Base-by-base conservation (phyloP, 2,329 filamentous ascomycete species). In the Zopfia rhizophila region DNA sequence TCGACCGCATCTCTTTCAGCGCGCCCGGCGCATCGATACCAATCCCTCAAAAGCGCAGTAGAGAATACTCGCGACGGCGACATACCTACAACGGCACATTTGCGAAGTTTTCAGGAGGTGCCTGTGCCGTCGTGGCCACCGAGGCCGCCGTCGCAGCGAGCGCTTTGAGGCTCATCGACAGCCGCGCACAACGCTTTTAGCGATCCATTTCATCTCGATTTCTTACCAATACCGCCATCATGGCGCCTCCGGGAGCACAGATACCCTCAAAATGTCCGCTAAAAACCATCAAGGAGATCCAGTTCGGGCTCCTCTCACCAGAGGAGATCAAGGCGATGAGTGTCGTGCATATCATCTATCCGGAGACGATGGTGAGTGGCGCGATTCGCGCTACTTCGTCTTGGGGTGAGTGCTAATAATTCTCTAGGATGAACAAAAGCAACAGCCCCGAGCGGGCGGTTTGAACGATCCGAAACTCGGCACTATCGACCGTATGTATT, bases 321-420 rank as follows among this genome's bases (percentile, higher is more conserved):
- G 94, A 99, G 73, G 95, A 99, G 80, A 96, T 97, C 76, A 97
- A 99, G 81, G 92, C 89, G 67, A 95, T 97, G 91, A 97, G 92
- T 76, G 93, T 97, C 55, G 89, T 87, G 62, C 90, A 96, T 73
- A 93, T 99, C 72, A 84, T 94, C 73, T 97, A 97, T 71, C 92
- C 94, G n/a, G 94, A 99, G 80, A 97, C 94, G 19, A 97, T 99
- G 94, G 81, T 82, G 66, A 52, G 76, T 67, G 33, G 24, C 29
- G 25, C 39, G 30, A 10, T 7, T 2, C 19, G n/a, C 16, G 14
- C 25, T 8, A 19, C 22, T n/a, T n/a, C n/a, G n/a, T n/a, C n/a
- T n/a, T 23, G 31, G 49, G 30, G 41, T 30, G 51, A 35, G 44
- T 51, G 38, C 56, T 65, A 45, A 63, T 48, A 54, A 61, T 43